Evolutionary conservation across 371 early-diverging fungal genomes (phyloP).

Genomic region (Dentiscutata heterogama): DNA sequence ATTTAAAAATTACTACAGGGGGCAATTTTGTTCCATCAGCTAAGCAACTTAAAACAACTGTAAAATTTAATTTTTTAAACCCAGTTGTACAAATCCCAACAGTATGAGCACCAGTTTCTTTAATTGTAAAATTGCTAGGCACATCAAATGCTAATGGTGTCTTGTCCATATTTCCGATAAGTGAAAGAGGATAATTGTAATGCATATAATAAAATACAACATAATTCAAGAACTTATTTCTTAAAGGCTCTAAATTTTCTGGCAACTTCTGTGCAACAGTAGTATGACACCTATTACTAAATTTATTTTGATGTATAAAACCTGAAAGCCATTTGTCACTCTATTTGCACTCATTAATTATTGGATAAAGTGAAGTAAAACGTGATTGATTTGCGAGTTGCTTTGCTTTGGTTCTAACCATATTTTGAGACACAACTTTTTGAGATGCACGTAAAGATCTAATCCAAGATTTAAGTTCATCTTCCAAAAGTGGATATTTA

Average conservation of each 20-base stretch:
- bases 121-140: neutral
- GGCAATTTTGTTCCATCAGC: constrained; percentile 15
- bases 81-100: constrained; percentile 10
- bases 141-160: constrained; percentile 24
- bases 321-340: neutral
- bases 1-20: neutral
- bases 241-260: neutral
- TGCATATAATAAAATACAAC: neutral
- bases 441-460: too few relatives aligned
- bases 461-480: neutral
- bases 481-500: neutral
- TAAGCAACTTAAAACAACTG: too few relatives aligned
- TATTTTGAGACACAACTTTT: neutral
- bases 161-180: constrained; percentile 26
- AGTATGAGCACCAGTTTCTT: neutral
- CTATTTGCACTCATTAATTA: neutral
- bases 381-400: neutral
- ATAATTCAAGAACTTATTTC: neutral
- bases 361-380: neutral
- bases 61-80: constrained; percentile 2
- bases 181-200: neutral
- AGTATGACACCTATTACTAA: neutral
- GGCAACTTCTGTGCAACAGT: neutral
- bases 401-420: neutral
- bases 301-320: neutral